Percentiles rank a stretch among this genome's conserved stretches.
Conservation (phyloP, 768 basidiomycete genomes). For the Termitomyces sp. region DNA sequence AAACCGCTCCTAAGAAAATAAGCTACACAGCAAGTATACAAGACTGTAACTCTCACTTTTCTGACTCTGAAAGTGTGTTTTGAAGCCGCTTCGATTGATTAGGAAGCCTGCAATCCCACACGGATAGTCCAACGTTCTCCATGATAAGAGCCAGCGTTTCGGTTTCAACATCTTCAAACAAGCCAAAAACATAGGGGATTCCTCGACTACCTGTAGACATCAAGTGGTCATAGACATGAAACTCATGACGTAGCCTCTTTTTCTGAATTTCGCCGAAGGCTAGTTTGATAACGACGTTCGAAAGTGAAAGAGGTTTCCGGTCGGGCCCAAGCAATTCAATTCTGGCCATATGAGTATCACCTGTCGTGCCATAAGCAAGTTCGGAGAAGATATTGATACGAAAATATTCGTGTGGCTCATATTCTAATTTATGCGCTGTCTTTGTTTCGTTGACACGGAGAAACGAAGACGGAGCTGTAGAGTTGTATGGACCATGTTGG, state of each 20-base stretch:
- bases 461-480: constrained; percentile 9
- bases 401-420: not conserved
- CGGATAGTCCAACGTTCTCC: constrained; percentile 1
- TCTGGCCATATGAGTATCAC: not conserved
- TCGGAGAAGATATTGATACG: not conserved
- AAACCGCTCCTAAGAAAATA: not conserved
- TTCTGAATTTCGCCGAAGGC: constrained; percentile 4
- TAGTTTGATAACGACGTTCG: constrained; percentile 9
- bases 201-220: not conserved
- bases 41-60: not conserved
- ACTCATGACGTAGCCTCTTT: constrained; percentile 6
- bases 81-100: not conserved
- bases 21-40: not conserved
- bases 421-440: not conserved
- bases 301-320: not conserved
- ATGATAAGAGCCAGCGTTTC: constrained; percentile 1
- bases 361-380: not conserved
- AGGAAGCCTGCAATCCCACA: not conserved
- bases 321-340: not conserved
- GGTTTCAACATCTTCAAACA: constrained; percentile 4
- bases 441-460: not conserved
- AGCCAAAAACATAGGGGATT: not conserved
- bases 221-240: constrained; percentile 7
- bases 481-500: constrained; percentile 2
- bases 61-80: not conserved